These are phyloP conservation scores for Talaromyces atroroseus DNA, from an alignment of 2,329 filamentous ascomycete species.

Conservation along the genomic window DNA sequence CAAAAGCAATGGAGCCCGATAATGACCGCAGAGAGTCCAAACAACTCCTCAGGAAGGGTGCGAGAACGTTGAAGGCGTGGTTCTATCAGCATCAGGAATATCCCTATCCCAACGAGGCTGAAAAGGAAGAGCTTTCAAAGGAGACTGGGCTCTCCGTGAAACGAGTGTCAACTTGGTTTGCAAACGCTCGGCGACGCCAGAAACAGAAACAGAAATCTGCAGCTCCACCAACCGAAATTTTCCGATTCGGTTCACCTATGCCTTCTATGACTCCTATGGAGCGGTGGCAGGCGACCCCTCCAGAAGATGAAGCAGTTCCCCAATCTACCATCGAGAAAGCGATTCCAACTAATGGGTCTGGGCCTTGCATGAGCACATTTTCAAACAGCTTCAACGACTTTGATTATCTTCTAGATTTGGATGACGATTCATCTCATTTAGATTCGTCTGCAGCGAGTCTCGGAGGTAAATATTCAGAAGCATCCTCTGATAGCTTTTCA, in stretches of 20 bases:
- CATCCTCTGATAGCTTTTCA: too few species aligned
- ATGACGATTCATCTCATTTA: too few species aligned
- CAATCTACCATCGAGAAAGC: too few species aligned
- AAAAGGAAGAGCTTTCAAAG: conserved; percentile 37
- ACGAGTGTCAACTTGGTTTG: conserved; percentile 48
- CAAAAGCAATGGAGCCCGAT: conserved; percentile 17
- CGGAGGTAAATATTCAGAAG: too few species aligned
- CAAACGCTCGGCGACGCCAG: conserved; percentile 48
- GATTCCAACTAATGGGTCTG: too few species aligned
- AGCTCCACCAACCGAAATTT: conserved; percentile 24
- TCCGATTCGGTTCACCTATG: conserved; percentile 38
- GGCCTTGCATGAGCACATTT: too few species aligned
- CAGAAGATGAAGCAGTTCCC: conserved; percentile 43
- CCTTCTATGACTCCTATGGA: conserved; percentile 43
- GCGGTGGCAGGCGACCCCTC: conserved; percentile 41
- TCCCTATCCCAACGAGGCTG: conserved; percentile 46
- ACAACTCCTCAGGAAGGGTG: too few species aligned
- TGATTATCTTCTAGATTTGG: too few species aligned
- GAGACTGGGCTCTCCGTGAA: conserved; percentile 44
- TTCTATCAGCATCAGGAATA: conserved; percentile 42
- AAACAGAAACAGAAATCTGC: too few species aligned
- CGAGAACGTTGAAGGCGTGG: conserved; percentile 44
- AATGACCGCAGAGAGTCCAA: too few species aligned
- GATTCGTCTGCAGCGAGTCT: too few species aligned
- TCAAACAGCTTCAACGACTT: too few species aligned